A percentile compares a stretch with the other conserved stretches of the same genome.
phyloP scores from a whole-genome alignment of 306 rosid species.

The Oxytropis ochrocephala region DNA sequence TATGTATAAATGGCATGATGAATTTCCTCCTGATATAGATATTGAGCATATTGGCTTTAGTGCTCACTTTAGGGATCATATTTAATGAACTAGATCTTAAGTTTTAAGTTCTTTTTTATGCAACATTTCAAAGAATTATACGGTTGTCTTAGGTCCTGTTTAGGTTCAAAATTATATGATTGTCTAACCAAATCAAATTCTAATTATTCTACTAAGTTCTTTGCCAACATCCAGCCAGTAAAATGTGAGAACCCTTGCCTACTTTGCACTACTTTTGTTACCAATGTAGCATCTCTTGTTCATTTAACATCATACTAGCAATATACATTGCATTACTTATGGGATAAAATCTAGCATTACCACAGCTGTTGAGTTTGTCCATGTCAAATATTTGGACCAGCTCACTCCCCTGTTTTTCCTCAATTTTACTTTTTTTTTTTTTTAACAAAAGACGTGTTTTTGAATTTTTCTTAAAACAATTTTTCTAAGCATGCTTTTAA shows the following conservation, averaged over 20 bases:
- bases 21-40: background rate
- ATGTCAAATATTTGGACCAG: background rate
- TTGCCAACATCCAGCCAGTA: background rate
- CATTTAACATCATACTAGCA: background rate
- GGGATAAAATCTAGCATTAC: background rate
- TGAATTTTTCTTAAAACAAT: background rate
- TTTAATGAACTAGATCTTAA: background rate
- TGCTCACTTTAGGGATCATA: background rate
- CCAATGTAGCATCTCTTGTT: background rate
- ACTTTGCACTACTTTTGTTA: background rate
- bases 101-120: background rate
- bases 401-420: background rate
- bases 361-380: background rate
- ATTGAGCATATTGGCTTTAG: background rate
- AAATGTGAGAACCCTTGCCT: background rate
- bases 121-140: background rate
- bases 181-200: background rate
- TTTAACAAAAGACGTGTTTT: too few relatives aligned
- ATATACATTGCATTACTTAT: background rate
- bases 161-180: background rate
- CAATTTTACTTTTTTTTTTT: too few relatives aligned
- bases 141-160: background rate
- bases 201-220: background rate
- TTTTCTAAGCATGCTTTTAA: background rate
- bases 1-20: background rate